These are phyloP conservation scores for Priceomyces fermenticarens DNA, from an alignment of 805 yeast species.

Conservation along the genomic window DNA sequence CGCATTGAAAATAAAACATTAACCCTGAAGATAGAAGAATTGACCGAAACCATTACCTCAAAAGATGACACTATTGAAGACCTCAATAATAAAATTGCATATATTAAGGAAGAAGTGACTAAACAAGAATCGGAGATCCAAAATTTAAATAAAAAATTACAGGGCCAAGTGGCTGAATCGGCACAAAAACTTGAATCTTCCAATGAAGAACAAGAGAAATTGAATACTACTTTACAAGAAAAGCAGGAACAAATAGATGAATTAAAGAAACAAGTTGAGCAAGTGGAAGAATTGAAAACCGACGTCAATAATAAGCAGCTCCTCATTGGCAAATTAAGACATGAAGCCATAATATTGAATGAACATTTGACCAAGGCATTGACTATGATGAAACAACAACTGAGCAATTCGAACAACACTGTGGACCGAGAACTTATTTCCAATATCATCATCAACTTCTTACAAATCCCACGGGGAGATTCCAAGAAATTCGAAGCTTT, in stretches of 20 bases:
- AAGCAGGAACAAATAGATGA: slow-evolving; percentile 8
- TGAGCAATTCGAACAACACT: slow-evolving; percentile 56
- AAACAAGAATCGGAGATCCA: slow-evolving; percentile 7
- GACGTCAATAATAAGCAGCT: slow-evolving; percentile 61
- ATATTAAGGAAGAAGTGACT: slow-evolving; percentile 4
- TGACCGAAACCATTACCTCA: slow-evolving; percentile 36
- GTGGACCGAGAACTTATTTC: slow-evolving; percentile 89
- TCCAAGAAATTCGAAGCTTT: slow-evolving; percentile 92
- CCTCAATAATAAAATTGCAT: slow-evolving; percentile 12
- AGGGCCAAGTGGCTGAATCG: slow-evolving; percentile 5
- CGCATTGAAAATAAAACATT: slow-evolving; percentile 40
- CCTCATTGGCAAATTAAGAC: slow-evolving; percentile 85
- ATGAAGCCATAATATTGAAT: slow-evolving; percentile 88
- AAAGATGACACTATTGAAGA: slow-evolving; percentile 10
- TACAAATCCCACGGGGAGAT: slow-evolving; percentile 88
- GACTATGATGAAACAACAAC: slow-evolving; percentile 74
- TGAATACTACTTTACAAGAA: slow-evolving; percentile 9
- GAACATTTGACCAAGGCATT: slow-evolving; percentile 95
- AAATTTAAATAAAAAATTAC: slow-evolving; percentile 1
- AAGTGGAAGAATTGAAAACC: slow-evolving; percentile 52
- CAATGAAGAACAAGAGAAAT: slow-evolving; percentile 1
- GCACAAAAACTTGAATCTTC: slow-evolving; percentile 8
- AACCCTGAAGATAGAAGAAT: slow-evolving; percentile 40
- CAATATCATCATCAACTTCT: slow-evolving; percentile 78
- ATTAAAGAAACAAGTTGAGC: slow-evolving; percentile 21